These are phyloP conservation scores for Meyerozyma guilliermondii DNA, from an alignment of 1,139 yeast genomes.

Conservation along the genomic window DNA sequence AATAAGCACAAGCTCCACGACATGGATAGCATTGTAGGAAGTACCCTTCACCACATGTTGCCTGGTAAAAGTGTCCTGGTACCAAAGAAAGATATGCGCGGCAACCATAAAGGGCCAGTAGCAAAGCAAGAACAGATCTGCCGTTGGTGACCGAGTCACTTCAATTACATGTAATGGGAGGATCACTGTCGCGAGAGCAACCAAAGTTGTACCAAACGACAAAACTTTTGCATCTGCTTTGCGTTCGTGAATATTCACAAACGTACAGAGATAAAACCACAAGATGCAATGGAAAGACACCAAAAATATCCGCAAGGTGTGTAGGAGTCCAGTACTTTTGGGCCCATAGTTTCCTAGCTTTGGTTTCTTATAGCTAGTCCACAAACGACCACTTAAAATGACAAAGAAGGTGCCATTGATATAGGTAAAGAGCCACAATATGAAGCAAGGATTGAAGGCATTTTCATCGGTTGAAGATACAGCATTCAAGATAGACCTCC, in stretches of 20 bases:
- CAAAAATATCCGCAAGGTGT: constrained; percentile 23
- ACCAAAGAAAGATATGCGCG: constrained; percentile 17
- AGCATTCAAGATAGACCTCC: neutral
- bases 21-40: constrained; percentile 7
- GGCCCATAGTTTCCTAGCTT: constrained; percentile 17
- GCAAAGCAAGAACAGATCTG: constrained; percentile 29
- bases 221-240: constrained; percentile 19
- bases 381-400: constrained; percentile 23
- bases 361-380: constrained; percentile 8
- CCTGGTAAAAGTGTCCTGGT: constrained; percentile 26
- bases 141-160: constrained; percentile 24
- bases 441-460: constrained; percentile 56
- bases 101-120: constrained; percentile 37
- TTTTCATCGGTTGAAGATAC: constrained; percentile 22
- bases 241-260: constrained; percentile 18
- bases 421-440: constrained; percentile 21
- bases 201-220: constrained; percentile 15
- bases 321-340: constrained; percentile 26
- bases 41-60: constrained; percentile 18
- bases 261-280: constrained; percentile 14
- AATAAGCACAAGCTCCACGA: constrained; percentile 15
- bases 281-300: constrained; percentile 24
- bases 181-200: constrained; percentile 16
- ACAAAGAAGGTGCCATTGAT: constrained; percentile 11
- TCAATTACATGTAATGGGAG: constrained; percentile 42